A percentile compares a stretch with the other conserved stretches of the same genome.
These are phyloP conservation scores for Xenosphaeropsis pyriputrescens DNA, from an alignment of 2,329 filamentous ascomycete species.

Conservation along the genomic window DNA sequence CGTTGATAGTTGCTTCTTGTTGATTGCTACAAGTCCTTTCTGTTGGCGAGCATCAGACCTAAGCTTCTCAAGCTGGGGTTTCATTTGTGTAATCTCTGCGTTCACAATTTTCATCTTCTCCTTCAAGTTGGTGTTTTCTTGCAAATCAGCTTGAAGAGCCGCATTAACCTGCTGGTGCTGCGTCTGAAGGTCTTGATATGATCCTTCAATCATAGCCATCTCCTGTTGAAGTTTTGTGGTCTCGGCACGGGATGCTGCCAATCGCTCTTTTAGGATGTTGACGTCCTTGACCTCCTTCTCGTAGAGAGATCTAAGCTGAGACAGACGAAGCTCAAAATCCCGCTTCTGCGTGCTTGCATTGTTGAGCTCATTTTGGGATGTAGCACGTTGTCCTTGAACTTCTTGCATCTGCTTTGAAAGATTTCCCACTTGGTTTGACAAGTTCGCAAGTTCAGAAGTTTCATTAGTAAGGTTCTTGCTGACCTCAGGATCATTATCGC, in stretches of 20 bases:
- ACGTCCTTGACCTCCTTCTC: conserved; percentile 88
- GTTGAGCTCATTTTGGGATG: conserved; percentile 68
- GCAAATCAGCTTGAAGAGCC: conserved; percentile 71
- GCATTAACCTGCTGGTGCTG: conserved; percentile 67
- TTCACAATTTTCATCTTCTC: conserved; percentile 79
- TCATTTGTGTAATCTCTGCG: conserved; percentile 67
- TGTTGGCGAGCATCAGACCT: conserved; percentile 87
- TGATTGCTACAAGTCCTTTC: conserved; percentile 92
- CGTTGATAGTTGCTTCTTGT: conserved; percentile 91
- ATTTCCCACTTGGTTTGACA: conserved; percentile 89
- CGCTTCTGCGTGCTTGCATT: conserved; percentile 78
- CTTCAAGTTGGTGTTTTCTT: conserved; percentile 74
- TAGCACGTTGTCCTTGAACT: conserved; percentile 66
- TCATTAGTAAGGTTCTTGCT: conserved; percentile 81
- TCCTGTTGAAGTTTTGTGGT: conserved; percentile 76
- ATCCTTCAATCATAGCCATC: conserved; percentile 68
- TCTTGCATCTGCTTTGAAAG: conserved; percentile 90
- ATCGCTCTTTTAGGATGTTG: conserved; percentile 69
- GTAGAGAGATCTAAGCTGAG: conserved; percentile 76
- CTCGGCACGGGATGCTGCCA: conserved; percentile 61
- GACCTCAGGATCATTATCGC: conserved; percentile 76
- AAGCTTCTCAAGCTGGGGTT: conserved; percentile 85
- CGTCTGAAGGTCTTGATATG: conserved; percentile 63
- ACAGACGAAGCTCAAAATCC: conserved; percentile 78
- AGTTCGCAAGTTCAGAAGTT: conserved; percentile 82